Evolutionary conservation across 805 yeast genomes (phyloP).

Genomic region (Kodamaea hsintzibuensis): DNA sequence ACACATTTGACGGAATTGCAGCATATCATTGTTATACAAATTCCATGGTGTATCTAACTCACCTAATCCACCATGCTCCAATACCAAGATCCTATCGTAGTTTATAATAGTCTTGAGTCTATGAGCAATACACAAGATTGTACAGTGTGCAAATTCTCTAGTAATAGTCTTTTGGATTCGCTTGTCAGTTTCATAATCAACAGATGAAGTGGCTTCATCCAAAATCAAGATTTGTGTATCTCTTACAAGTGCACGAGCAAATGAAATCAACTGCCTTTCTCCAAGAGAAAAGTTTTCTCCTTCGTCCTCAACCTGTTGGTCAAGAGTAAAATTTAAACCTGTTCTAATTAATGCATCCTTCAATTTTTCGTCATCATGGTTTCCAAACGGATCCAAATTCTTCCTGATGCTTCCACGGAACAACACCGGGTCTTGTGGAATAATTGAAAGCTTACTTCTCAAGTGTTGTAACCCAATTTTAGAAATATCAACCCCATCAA

Average conservation of each 20-base stretch:
- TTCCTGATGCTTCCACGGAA: constrained; percentile 58
- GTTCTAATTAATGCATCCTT: constrained; percentile 62
- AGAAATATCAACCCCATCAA: constrained; percentile 60
- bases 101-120: constrained; percentile 70
- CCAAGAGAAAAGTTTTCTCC: constrained; percentile 75
- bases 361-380: constrained; percentile 47
- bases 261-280: constrained; percentile 73
- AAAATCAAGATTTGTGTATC: constrained; percentile 72
- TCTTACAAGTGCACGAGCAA: constrained; percentile 79
- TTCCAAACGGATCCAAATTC: constrained; percentile 63
- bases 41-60: constrained; percentile 74
- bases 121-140: constrained; percentile 87
- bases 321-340: constrained; percentile 51
- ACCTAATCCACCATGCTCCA: constrained; percentile 75
- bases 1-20: constrained; percentile 70
- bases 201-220: constrained; percentile 81
- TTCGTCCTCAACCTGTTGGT: constrained; percentile 59
- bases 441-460: constrained; percentile 60
- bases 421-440: constrained; percentile 71
- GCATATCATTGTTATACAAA: constrained; percentile 46
- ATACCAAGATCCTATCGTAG: constrained; percentile 75
- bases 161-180: constrained; percentile 75
- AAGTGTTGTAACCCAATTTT: constrained; percentile 54
- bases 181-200: constrained; percentile 84
- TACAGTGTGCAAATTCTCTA: constrained; percentile 65